phyloP scores from a whole-genome alignment of 257 asterid genomes.

The Solanum paucissectum region DNA sequence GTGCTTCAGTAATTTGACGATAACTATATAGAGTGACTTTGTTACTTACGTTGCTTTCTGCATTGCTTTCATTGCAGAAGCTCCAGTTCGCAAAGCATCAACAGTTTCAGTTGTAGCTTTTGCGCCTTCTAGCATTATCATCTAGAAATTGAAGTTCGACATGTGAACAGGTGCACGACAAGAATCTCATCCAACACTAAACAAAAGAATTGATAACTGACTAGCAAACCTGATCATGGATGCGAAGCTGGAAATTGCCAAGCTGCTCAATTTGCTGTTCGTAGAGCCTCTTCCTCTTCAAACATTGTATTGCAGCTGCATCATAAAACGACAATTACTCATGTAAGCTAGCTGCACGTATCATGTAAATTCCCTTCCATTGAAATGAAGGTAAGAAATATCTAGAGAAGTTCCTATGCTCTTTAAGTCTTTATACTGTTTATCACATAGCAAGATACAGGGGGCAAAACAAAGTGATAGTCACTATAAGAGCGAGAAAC shows the following conservation, averaged over 20 bases:
- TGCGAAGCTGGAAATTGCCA: conserved; percentile 22
- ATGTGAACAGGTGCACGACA: neutral
- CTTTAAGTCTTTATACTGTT: neutral
- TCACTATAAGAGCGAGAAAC: neutral
- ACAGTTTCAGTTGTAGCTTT: conserved; percentile 52
- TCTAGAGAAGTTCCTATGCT: neutral
- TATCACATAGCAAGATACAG: neutral
- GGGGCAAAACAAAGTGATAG: neutral
- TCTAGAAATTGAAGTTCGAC: conserved; percentile 10
- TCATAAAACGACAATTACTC: neutral
- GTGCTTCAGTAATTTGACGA: neutral
- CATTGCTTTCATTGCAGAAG: conserved; percentile 46
- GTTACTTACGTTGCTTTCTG: conserved; percentile 39
- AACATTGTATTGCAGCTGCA: conserved; percentile 26
- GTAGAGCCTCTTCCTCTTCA: conserved; percentile 22
- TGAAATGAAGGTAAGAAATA: neutral
- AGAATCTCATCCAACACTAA: neutral
- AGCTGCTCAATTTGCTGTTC: conserved; percentile 29
- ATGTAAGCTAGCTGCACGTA: neutral
- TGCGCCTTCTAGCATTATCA: conserved; percentile 47
- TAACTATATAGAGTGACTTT: neutral
- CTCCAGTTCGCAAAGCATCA: conserved; percentile 44
- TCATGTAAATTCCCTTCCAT: neutral
- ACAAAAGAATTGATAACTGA: neutral
- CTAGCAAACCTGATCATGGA: conserved; percentile 23